Evolutionary conservation across 805 yeast species (phyloP), one percentile per base, ranked within the genome.

Genomic region (Wickerhamomyces chambardii): DNA sequence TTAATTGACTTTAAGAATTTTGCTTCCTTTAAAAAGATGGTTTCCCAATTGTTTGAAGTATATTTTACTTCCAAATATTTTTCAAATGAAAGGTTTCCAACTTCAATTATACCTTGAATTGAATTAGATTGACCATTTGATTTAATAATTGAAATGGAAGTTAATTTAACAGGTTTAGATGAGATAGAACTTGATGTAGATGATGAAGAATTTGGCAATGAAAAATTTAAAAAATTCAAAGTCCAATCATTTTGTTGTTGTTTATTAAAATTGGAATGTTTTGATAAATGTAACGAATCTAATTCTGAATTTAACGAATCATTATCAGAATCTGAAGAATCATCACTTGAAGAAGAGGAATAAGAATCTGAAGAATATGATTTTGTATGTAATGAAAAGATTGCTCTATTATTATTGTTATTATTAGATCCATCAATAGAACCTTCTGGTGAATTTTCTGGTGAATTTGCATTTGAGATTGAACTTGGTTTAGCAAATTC

Each of bases 401-500:
- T 14, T 24, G 27, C 14, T 24, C 12, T 24, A 8, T 7, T 8
- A 11, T 24, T 8, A 6, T 24, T 7, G 7, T 24, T 7, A 24
- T 6, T 12, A 24, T 11, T 12, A 4, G 4, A 3, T 8, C n/a
- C 7, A 12, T 11, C n/a, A 27, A 14, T 18, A 15, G 36, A 30
- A 19, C 19, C 21, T 15, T 48, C 38, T 5, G 51, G 46, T 3
- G 51, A 40, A 6, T 30, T 35, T 17, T 50, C 48, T 1, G 79
- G 79, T 2, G 82, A 68, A 43, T 65, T 67, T 30, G 73, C 75
- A 34, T 64, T 59, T 0, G 83, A 75, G n/a, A 79, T 81, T 2
- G 81, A 68, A 10, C 67, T 63, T 22, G 87, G 86, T 42, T 70
- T 72, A 33, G 73, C 78, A 19, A 58, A 53, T 30, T 76, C 77